Evolutionary conservation across 2,329 filamentous ascomycete species (phyloP).

Genomic region (Immersiporthe knoxdaviesiana): DNA sequence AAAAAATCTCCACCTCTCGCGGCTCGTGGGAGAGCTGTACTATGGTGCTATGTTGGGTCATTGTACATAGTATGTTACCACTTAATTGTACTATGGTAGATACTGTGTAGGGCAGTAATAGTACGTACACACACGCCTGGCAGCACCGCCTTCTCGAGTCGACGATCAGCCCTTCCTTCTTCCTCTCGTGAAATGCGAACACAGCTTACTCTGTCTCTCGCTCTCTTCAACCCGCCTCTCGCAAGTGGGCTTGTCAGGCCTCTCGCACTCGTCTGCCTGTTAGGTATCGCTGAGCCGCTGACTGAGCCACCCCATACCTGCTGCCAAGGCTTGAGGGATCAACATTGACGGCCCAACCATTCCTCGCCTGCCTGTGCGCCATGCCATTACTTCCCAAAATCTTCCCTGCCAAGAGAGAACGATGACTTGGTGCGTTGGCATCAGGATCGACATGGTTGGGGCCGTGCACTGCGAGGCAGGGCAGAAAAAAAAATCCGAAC

Average conservation of each 20-base stretch:
- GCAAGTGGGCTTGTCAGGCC: background rate
- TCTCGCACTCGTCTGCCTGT: background rate
- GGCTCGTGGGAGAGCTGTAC: background rate
- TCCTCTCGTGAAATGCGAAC: too few species aligned
- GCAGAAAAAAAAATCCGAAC: too few species aligned
- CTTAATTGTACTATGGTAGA: too few species aligned
- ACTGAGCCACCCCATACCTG: background rate
- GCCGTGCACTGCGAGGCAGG: background rate
- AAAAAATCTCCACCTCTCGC: background rate
- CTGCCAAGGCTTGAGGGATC: background rate
- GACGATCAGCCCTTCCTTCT: too few species aligned
- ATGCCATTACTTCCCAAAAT: background rate
- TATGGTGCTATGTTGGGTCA: background rate
- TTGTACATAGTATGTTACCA: too few species aligned
- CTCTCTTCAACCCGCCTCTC: background rate
- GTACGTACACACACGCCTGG: too few species aligned
- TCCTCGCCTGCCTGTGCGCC: background rate
- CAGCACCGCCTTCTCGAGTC: too few species aligned
- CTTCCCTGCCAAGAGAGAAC: background rate
- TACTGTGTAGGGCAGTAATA: too few species aligned
- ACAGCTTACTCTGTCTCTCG: too few species aligned
- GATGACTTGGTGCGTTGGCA: background rate
- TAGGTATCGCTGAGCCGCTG: too few species aligned
- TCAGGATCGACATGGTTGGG: too few species aligned
- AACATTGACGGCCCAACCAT: background rate